Evolutionary conservation across 129 eudicot species (phyloP).

Genomic region (Artemisia argyi): DNA sequence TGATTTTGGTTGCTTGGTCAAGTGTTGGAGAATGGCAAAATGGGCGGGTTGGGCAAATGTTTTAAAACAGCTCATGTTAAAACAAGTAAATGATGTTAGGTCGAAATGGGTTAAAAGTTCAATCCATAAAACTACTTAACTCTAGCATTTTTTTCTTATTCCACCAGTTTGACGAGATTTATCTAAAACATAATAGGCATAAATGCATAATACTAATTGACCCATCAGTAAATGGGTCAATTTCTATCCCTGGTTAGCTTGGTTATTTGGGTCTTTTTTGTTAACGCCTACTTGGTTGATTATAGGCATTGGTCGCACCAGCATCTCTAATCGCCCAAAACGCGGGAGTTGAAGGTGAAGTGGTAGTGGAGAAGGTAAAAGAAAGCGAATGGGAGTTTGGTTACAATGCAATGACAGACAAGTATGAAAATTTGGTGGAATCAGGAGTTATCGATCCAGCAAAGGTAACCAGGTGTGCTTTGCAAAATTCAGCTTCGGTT

Average conservation of each 20-base stretch:
- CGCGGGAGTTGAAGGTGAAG: constrained; percentile 87
- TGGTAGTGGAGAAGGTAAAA: constrained; percentile 76
- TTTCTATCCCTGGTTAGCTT: neutral
- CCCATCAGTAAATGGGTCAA: no score
- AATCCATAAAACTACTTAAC: no score
- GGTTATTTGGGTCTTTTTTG: neutral
- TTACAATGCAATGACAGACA: constrained; percentile 80
- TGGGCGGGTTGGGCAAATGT: neutral
- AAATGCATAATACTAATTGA: no score
- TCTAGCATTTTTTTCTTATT: no score
- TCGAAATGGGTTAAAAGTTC: neutral
- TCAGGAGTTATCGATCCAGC: constrained; percentile 84
- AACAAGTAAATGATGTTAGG: neutral
- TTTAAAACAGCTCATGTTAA: no score
- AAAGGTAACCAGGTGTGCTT: constrained; percentile 75
- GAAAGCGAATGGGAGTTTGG: constrained; percentile 74
- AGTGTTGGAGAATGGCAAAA: neutral
- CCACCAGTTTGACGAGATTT: no score
- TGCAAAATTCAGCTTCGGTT: constrained; percentile 84
- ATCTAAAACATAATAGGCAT: no score
- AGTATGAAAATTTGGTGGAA: constrained; percentile 66
- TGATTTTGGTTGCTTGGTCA: neutral
- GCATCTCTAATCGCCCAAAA: constrained; percentile 74
- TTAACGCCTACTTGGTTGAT: neutral
- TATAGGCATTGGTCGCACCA: constrained; percentile 72